phyloP scores from a whole-genome alignment of 805 yeast genomes.

The Candida taoyuanica region DNA sequence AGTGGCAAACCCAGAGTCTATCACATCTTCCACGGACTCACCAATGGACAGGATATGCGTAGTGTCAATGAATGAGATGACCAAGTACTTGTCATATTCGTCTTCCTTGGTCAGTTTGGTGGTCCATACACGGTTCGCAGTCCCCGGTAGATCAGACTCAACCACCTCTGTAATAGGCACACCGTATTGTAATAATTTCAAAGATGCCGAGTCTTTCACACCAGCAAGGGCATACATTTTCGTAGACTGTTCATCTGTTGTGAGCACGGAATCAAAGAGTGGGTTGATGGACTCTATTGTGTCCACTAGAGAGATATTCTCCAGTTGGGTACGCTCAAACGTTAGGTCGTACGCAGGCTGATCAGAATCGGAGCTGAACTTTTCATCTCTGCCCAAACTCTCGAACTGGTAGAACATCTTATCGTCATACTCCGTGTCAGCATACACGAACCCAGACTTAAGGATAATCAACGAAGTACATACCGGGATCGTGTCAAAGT shows the following conservation, averaged over 20 bases:
- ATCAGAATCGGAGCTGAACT: constrained; percentile 29
- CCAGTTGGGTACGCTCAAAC: constrained; percentile 34
- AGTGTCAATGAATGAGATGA: constrained; percentile 58
- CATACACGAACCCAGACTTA: constrained; percentile 72
- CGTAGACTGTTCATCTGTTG: constrained; percentile 31
- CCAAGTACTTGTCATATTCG: constrained; percentile 54
- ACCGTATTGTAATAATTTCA: constrained; percentile 52
- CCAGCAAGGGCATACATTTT: constrained; percentile 42
- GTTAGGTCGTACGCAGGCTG: constrained; percentile 28
- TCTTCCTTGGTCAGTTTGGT: constrained; percentile 44
- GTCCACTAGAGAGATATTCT: constrained; percentile 58
- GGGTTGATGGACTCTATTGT: constrained; percentile 47
- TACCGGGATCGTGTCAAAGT: constrained; percentile 73
- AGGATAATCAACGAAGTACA: constrained; percentile 55
- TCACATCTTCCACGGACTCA: constrained; percentile 72
- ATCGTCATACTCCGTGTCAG: constrained; percentile 57
- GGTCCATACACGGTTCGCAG: constrained; percentile 61
- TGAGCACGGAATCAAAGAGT: constrained; percentile 37
- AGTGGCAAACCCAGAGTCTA: constrained; percentile 55
- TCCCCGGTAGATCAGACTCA: constrained; percentile 68
- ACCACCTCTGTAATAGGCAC: constrained; percentile 59
- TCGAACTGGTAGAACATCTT: constrained; percentile 76
- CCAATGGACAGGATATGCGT: constrained; percentile 76
- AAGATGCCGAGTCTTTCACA: constrained; percentile 37
- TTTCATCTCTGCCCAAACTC: constrained; percentile 59